Evolutionary conservation across 2,329 filamentous ascomycete species (phyloP), one percentile per base, ranked within the genome.

Genomic region (Harringtonia aguacate): DNA sequence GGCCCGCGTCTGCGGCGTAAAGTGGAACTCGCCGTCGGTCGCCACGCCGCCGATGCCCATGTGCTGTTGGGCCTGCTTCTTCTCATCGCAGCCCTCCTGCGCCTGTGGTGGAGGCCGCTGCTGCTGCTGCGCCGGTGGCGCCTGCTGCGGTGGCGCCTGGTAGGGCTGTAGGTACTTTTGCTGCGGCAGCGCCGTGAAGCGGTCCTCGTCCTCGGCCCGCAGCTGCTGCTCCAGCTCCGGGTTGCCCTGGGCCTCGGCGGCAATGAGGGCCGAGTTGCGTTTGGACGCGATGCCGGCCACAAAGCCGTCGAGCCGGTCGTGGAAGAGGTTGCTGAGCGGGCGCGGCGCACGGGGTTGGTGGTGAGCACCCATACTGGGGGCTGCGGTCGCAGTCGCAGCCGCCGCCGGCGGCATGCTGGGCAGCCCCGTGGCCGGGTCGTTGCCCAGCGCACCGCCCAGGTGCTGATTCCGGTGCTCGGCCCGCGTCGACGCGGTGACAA

Each of bases 271-370:
- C 5, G 86, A 94, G 66, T 88, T 88, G 44, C 88, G 79, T 59
- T 94, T 92, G 42, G 83, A 84, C 4, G 86, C 88, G 45, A 94
- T 86, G 36, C 84, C 86, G 24, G 89, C 84, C 33, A 95, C 86
- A 45, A 89, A 87, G 18, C 85, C 84, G 60, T 94, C 88, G 45
- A 95, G 77, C 60, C 84, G 87, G 62, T 94, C 86, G 58, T 94
- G 85, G 53, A 94, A 81, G 53, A 81, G 67, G 43, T 81, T 81
- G 54, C 82, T 87, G 45, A 90, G 70, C 4, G 81, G 82, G 55
- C 81, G 62, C 42, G 77, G 69, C 46, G 63, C 77, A 57, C 65
- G 69, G 59, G 64, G 68, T 34, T 59, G 59, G 39, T 47, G 46
- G 31, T 45, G n/a, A n/a, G n/a, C n/a, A n/a, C n/a, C n/a, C n/a